These are phyloP conservation scores for Aureobasidium pullulans DNA, from an alignment of 2,329 filamentous ascomycete species.

Conservation along the genomic window DNA sequence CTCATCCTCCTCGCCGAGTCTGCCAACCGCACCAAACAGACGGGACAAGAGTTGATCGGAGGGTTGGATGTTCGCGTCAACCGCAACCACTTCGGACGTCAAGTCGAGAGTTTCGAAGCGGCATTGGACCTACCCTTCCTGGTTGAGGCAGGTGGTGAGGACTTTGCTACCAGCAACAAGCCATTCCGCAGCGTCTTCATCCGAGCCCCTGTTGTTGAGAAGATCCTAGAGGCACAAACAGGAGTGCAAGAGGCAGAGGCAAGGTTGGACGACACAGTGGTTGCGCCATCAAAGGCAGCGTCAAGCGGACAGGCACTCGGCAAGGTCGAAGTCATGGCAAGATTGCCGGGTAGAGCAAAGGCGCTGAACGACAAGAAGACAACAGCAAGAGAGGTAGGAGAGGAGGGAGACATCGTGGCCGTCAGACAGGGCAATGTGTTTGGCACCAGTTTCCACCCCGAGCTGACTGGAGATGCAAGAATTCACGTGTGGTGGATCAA, in stretches of 20 bases:
- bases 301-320: conserved; percentile 38
- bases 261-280: conserved; percentile 41
- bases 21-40: conserved; percentile 80
- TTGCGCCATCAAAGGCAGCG: conserved; percentile 48
- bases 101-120: conserved; percentile 84
- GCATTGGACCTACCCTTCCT: conserved; percentile 68
- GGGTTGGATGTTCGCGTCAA: conserved; percentile 86
- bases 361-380: conserved; percentile 41
- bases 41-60: conserved; percentile 87
- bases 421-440: conserved; percentile 87
- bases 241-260: conserved; percentile 47
- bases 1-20: conserved; percentile 84
- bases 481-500: conserved; percentile 93
- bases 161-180: conserved; percentile 21
- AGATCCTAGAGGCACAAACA: conserved; percentile 51
- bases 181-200: conserved; percentile 86
- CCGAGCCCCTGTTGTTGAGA: conserved; percentile 85
- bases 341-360: conserved; percentile 45
- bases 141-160: conserved; percentile 22
- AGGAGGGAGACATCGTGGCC: conserved; percentile 72
- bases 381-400: conserved; percentile 39
- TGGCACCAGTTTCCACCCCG: conserved; percentile 92
- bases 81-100: conserved; percentile 89
- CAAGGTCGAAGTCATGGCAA: conserved; percentile 53
- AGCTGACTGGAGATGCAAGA: conserved; percentile 77